Evolutionary conservation across 2,329 filamentous ascomycete species (phyloP).

Genomic region (Sclerotinia minor): DNA sequence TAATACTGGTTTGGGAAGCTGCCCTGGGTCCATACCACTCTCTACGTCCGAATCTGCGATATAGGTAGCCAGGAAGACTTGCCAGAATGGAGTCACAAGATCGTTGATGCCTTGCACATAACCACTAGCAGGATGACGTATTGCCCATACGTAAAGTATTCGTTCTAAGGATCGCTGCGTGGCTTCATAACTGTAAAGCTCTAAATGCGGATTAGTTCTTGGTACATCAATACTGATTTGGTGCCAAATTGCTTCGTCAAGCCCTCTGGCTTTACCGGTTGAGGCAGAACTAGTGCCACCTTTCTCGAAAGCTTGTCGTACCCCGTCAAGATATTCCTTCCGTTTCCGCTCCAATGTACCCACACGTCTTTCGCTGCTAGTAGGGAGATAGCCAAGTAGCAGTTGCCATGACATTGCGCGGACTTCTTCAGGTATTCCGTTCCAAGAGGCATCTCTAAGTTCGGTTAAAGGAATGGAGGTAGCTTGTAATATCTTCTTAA

Average conservation of each 20-base stretch:
- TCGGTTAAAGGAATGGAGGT: conserved; percentile 86
- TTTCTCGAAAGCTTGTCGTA: conserved; percentile 69
- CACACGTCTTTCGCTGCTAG: conserved; percentile 91
- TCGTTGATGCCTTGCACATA: conserved; percentile 99
- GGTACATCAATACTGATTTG: conserved; percentile 99
- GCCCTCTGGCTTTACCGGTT: conserved; percentile 57
- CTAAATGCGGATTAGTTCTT: conserved; percentile 91
- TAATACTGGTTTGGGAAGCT: conserved; percentile 83
- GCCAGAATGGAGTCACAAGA: conserved; percentile 95
- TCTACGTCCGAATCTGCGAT: conserved; percentile 93
- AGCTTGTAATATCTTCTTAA: conserved; percentile 91
- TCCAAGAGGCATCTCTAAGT: conserved; percentile 85
- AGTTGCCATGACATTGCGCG: conserved; percentile 99
- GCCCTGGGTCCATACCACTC: conserved; percentile 93
- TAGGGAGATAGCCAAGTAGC: conserved; percentile 89
- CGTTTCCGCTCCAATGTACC: conserved; percentile 89
- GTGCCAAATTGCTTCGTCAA: conserved; percentile 98
- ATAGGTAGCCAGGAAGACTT: conserved; percentile 92
- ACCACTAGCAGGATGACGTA: conserved; percentile 92
- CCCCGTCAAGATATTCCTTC: conserved; percentile 94
- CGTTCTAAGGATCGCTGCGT: conserved; percentile 92
- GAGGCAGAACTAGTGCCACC: conserved; percentile 52
- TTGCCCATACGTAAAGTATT: conserved; percentile 96
- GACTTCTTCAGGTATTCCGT: conserved; percentile 89
- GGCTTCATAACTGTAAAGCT: conserved; percentile 92